Base-by-base conservation (phyloP, 139 green algal genomes). In the Astrephomene gubernaculifera region DNA sequence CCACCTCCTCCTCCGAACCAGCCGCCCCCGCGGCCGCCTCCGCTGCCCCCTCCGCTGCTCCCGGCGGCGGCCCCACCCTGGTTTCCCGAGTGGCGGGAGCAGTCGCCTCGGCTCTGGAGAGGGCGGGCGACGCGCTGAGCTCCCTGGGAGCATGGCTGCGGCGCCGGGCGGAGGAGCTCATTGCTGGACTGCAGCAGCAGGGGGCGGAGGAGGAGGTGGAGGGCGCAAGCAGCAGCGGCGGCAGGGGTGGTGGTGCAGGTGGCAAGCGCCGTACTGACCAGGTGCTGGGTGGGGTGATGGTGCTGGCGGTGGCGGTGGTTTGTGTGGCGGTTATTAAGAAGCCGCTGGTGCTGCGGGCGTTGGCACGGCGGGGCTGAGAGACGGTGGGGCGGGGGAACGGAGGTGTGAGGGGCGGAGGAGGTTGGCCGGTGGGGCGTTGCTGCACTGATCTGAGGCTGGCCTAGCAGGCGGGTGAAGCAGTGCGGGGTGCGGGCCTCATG, bases 231-330 rank as follows among this genome's bases (percentile, higher is more conserved):
- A 17, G 49, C 49, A 25, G 49, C 0, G 73, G 41, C 39, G 78
- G 41, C 1, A 14, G 24, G 19, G 63, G 38, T 38, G n/a, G 24
- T n/a, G 78, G 78, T 12, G 61, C 1, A 71, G 76, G 9, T 35
- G 44, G 2, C 21, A 22, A 57, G 45, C 14, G 75, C 24, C 35
- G 36, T 38, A 25, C 12, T 31, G 57, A 4, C 0, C 53, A 79
- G 67, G 60, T 87, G 41, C 82, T 87, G 70, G 60, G 82, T 57
- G 71, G 53, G 43, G 70, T 87, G 12, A 87, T 82, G 82, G 60
- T 67, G 41, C 67, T 81, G 57, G 54, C 60, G 3, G 54, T 81
- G 60, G 57, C 49, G 10, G 60, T 86, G 3, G 49, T 86, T 38
- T 63, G 53, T 14, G 68, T 86, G 12, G 31, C 35, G 19, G 27